phyloP scores from a whole-genome alignment of 2,329 filamentous ascomycete species.

The Scytalidium sp. region DNA sequence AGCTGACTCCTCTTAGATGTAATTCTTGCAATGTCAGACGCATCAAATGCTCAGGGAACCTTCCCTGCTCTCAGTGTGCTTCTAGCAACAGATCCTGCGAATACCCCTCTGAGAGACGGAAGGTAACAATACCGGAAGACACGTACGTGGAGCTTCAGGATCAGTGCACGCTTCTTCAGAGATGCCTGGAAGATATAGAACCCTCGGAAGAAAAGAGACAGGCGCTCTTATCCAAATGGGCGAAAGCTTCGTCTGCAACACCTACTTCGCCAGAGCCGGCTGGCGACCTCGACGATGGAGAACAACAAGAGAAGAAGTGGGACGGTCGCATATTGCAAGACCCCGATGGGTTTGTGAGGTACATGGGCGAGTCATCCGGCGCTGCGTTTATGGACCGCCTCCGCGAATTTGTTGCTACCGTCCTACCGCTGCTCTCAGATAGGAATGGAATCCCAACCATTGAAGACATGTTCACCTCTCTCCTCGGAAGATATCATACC shows the following conservation, averaged over 20 bases:
- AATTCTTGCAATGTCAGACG: background rate
- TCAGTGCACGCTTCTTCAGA: background rate
- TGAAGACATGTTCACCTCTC: background rate
- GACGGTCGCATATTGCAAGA: constrained; percentile 2
- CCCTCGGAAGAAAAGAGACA: background rate
- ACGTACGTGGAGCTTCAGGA: constrained; percentile 1
- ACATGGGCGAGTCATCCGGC: constrained; percentile 1
- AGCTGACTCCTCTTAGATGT: background rate
- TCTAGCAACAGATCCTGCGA: background rate
- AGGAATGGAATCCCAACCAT: background rate
- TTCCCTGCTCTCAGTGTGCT: background rate
- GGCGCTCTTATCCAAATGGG: background rate
- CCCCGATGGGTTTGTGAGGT: constrained; percentile 2
- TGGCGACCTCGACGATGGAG: background rate
- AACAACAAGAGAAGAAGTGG: background rate
- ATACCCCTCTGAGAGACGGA: background rate
- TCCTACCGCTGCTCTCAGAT: background rate
- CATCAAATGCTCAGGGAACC: background rate
- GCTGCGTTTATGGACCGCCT: constrained; percentile 4
- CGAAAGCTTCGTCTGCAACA: background rate
- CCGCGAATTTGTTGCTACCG: constrained; percentile 2
- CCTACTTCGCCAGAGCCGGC: background rate
- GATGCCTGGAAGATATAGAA: background rate
- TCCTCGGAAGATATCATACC: background rate
- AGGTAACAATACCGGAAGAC: background rate